Base-by-base conservation (phyloP, 1,139 yeast genomes). In the Wickerhamomyces sp. region DNA sequence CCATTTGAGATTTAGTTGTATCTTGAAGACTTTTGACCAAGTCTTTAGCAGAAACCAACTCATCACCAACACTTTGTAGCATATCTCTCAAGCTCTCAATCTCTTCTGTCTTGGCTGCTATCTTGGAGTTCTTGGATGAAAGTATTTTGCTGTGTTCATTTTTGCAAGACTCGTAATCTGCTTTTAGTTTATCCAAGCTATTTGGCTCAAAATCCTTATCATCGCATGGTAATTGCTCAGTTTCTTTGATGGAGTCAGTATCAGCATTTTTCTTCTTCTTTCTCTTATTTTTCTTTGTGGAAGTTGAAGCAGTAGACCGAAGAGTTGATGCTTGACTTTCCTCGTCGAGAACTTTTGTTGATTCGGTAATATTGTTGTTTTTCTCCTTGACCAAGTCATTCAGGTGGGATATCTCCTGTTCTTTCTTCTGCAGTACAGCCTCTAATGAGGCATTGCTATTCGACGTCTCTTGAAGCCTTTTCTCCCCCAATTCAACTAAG, bases 1-100 rank as follows among this genome's bases (percentile, higher is more conserved):
- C 44, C 39, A 60, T 61, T 27, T 51, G 54, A 2, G 41, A 29
- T 14, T 54, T 50, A 10, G 49, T 37, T 4, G 46, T 39, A 13
- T 50, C 43, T 10, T 34, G 27, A 6, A 18, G 23, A 18, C 23
- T 18, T 18, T 64, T 65, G 37, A 61, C 38, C 29, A 66, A 62
- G 36, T 76, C 81, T 49, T 71, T 71, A 0, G 81, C 72, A 2
- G 71, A 67, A 0, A 88, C 94, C 27, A 88, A 69, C 43, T 87
- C 94, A 56, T 84, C 78, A 1, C 96, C 96, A 23, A 89, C 73
- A 42, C 78, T 79, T 53, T 76, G 76, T 42, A 89, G 64, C 85
- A 81, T 84, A 47, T 87, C 96, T 52, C 83, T 75, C 44, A 85
- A 71, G 41, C 67, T 69, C 36, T 56, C 55, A 14, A 64, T 50